These are phyloP conservation scores for Microbotryum silenes-acaulis DNA, from an alignment of 1,284 basidiomycete genomes.

Conservation along the genomic window DNA sequence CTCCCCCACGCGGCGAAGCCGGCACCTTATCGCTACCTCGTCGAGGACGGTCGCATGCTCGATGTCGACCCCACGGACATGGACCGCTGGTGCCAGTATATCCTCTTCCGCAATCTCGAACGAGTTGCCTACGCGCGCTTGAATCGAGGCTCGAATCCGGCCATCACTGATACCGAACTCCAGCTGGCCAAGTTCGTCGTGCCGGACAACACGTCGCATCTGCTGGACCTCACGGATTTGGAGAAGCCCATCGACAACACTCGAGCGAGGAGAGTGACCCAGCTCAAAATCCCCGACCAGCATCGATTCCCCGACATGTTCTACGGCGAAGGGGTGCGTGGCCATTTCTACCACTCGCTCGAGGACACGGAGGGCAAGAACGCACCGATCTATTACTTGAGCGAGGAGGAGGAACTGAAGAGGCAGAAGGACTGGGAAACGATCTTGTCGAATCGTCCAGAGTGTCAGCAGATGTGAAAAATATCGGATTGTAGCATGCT, in stretches of 20 bases:
- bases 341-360: slow-evolving; percentile 23
- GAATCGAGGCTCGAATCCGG: slow-evolving; percentile 26
- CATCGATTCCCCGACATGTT: slow-evolving; percentile 15
- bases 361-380: slow-evolving; percentile 15
- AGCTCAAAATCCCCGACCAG: neutral
- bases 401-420: too few species aligned
- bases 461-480: too few species aligned
- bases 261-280: neutral
- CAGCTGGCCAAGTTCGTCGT: slow-evolving; percentile 33
- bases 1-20: slow-evolving; percentile 64
- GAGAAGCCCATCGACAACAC: slow-evolving; percentile 3
- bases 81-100: slow-evolving; percentile 67
- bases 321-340: slow-evolving; percentile 17
- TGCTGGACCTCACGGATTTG: slow-evolving; percentile 9
- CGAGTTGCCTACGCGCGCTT: slow-evolving; percentile 27
- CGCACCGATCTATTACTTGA: slow-evolving; percentile 16
- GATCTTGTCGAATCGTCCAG: too few species aligned
- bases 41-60: slow-evolving; percentile 39
- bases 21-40: slow-evolving; percentile 73
- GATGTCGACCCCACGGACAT: slow-evolving; percentile 57
- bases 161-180: slow-evolving; percentile 35
- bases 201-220: slow-evolving; percentile 9
- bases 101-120: slow-evolving; percentile 64
- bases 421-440: too few species aligned
- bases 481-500: too few species aligned